phyloP scores from a whole-genome alignment of 2,329 filamentous ascomycete genomes.

The Alternaria sp. region DNA sequence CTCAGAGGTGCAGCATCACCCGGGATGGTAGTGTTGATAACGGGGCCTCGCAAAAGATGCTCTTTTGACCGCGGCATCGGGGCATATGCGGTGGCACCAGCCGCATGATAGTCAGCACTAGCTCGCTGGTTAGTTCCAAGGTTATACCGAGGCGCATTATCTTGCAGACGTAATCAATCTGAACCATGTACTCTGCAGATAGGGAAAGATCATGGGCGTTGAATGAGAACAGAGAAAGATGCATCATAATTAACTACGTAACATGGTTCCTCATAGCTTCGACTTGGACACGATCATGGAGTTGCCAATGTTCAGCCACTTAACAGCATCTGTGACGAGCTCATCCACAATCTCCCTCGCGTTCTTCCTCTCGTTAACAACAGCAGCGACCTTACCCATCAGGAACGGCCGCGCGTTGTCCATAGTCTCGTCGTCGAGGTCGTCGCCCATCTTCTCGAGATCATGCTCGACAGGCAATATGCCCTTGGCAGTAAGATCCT shows the following conservation, averaged over 20 bases:
- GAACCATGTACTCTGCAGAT: neutral
- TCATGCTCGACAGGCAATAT: conserved; percentile 93
- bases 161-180: neutral
- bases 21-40: no score
- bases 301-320: conserved; percentile 71
- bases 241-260: neutral
- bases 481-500: conserved; percentile 86
- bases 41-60: no score
- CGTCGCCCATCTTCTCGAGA: conserved; percentile 77
- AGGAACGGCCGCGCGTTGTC: conserved; percentile 90
- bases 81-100: neutral
- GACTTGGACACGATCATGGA: conserved; percentile 59
- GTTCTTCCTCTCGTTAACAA: conserved; percentile 89
- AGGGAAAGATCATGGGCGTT: neutral
- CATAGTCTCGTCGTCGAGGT: conserved; percentile 78
- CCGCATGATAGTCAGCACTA: neutral
- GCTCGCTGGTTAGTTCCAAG: neutral
- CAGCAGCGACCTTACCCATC: conserved; percentile 96
- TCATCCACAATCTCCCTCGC: conserved; percentile 95
- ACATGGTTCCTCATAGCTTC: conserved; percentile 34
- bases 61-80: neutral
- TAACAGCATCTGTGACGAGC: conserved; percentile 82
- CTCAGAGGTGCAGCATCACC: no score
- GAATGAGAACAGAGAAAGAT: neutral
- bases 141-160: neutral